Conservation (phyloP, 2,329 filamentous ascomycete species). For the Hymenoscyphus albidus region DNA sequence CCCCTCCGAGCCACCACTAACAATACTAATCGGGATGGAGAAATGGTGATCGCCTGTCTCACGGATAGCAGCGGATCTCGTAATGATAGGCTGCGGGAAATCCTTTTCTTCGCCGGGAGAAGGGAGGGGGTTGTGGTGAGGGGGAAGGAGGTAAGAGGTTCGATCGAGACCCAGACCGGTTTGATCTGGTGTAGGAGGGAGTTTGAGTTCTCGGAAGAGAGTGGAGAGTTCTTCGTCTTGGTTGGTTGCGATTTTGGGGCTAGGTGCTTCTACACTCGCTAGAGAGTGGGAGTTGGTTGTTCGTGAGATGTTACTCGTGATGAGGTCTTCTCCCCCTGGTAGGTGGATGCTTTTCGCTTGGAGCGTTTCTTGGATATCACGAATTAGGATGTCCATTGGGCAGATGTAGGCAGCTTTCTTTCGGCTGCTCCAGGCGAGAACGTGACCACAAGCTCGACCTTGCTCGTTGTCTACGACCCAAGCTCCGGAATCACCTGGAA, state of each 20-base stretch:
- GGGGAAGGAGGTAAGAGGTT: not conserved
- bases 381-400: constrained; percentile 85
- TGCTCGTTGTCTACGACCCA: constrained; percentile 81
- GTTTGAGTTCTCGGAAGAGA: constrained; percentile 17
- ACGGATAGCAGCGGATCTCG: not conserved
- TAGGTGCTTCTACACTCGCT: constrained; percentile 2
- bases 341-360: constrained; percentile 67
- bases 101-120: constrained; percentile 1
- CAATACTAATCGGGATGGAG: constrained; percentile 7
- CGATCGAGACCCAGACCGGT: constrained; percentile 16
- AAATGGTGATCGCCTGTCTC: not conserved
- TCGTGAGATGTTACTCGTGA: not conserved
- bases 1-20: not conserved
- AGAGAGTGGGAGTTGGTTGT: not conserved
- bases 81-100: not conserved
- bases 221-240: constrained; percentile 18
- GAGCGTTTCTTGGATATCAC: constrained; percentile 78
- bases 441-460: constrained; percentile 83
- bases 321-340: constrained; percentile 51
- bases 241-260: not conserved
- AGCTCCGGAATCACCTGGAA: constrained; percentile 87
- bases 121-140: not conserved
- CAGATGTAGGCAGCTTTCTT: constrained; percentile 87
- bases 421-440: constrained; percentile 79
- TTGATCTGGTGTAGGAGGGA: constrained; percentile 22